phyloP scores from a whole-genome alignment of 2,329 filamentous ascomycete genomes.

The Simplicillium sp. region DNA sequence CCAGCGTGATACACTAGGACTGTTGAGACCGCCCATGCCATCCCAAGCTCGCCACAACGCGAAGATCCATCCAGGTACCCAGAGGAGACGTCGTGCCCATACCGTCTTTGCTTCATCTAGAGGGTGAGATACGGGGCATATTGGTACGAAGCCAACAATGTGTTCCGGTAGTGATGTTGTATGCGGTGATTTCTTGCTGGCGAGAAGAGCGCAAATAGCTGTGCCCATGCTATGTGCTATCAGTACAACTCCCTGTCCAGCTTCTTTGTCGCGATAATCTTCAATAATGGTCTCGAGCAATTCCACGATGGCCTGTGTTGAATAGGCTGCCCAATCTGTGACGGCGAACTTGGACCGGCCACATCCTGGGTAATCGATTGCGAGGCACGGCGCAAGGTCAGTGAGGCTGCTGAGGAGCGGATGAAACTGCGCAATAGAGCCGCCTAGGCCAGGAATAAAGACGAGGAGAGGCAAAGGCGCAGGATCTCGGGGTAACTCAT shows the following conservation, averaged over 20 bases:
- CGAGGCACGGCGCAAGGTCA: conserved; percentile 70
- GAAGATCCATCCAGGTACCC: conserved; percentile 64
- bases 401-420: conserved; percentile 71
- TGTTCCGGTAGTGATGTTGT: conserved; percentile 46
- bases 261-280: conserved; percentile 55
- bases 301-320: conserved; percentile 62
- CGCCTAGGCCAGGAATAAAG: conserved; percentile 89
- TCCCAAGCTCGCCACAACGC: conserved; percentile 72
- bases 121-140: conserved; percentile 68
- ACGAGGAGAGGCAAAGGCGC: conserved; percentile 74
- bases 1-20: conserved; percentile 70
- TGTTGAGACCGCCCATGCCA: conserved; percentile 65
- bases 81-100: conserved; percentile 48
- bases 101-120: conserved; percentile 34
- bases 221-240: conserved; percentile 90
- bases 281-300: conserved; percentile 69
- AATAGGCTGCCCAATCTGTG: conserved; percentile 68
- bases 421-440: conserved; percentile 81
- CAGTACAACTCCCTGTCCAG: conserved; percentile 63
- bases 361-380: conserved; percentile 85
- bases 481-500: conserved; percentile 66
- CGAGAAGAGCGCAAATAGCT: conserved; percentile 63
- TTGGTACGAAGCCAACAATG: conserved; percentile 67
- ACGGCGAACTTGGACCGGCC: conserved; percentile 70
- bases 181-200: conserved; percentile 34